A percentile compares a stretch with the other conserved stretches of the same genome.
These are phyloP conservation scores for Venturia effusa DNA, from an alignment of 2,329 filamentous ascomycete species.

Conservation along the genomic window DNA sequence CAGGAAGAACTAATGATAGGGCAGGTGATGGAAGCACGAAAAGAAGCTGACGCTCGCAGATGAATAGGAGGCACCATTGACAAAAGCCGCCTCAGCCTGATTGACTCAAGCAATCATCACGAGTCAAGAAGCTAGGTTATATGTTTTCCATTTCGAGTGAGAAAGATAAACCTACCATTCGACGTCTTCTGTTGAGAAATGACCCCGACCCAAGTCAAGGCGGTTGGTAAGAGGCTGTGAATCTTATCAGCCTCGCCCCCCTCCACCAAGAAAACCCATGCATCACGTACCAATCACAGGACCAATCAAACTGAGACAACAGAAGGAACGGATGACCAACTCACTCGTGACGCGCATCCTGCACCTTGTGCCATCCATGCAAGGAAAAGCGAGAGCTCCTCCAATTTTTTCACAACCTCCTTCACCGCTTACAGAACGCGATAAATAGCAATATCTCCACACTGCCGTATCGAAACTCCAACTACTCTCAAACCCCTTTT, in stretches of 20 bases:
- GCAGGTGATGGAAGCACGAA: not conserved
- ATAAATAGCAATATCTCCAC: not conserved
- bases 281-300: not conserved
- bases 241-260: not conserved
- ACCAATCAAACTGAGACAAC: not conserved
- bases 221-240: not conserved
- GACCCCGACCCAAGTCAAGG: not conserved
- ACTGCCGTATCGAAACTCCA: not conserved
- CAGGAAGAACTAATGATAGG: not conserved
- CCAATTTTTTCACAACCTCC: not conserved
- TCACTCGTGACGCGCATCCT: not conserved
- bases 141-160: not conserved
- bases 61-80: not conserved
- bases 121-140: not conserved
- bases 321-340: not conserved
- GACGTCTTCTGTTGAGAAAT: not conserved
- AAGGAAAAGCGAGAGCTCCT: not conserved
- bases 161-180: not conserved
- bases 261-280: not conserved
- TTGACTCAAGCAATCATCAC: not conserved
- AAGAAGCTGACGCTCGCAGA: not conserved
- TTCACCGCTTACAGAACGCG: not conserved
- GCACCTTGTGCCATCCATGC: slow-evolving; percentile 2
- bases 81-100: not conserved
- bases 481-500: not conserved